Conservation (phyloP, 331 rosid genomes). For the Quercus lobata region DNA sequence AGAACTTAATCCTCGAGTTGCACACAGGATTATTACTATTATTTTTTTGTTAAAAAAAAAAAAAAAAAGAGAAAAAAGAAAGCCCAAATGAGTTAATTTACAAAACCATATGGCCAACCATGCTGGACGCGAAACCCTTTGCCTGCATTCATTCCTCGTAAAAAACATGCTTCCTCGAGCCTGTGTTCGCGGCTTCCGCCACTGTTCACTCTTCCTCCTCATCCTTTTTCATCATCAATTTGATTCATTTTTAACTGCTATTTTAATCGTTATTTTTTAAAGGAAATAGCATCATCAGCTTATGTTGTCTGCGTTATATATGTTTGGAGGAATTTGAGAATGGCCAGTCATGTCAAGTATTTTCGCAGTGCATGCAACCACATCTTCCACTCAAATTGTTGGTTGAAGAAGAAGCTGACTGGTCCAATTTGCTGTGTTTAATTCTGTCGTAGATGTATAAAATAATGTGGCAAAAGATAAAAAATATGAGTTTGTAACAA, state of each 20-base stretch:
- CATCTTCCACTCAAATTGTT: slow-evolving; percentile 34
- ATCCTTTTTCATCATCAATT: background rate
- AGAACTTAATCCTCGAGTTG: too few species aligned
- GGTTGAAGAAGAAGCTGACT: slow-evolving; percentile 29
- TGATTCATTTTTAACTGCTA: background rate
- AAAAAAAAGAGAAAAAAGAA: too few species aligned
- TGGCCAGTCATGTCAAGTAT: slow-evolving; percentile 26
- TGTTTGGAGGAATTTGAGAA: slow-evolving; percentile 29
- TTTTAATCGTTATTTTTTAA: background rate
- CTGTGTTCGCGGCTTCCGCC: background rate
- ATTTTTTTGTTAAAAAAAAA: too few species aligned
- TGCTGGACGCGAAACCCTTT: too few species aligned
- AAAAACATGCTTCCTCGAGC: background rate
- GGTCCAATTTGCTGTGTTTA: slow-evolving; percentile 31
- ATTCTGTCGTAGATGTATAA: slow-evolving; percentile 10
- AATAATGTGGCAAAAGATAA: too few species aligned
- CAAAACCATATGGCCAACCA: background rate
- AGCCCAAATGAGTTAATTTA: background rate
- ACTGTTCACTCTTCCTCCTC: background rate
- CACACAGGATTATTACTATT: too few species aligned
- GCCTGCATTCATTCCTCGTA: background rate
- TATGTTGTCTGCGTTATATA: slow-evolving; percentile 18
- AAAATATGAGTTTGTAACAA: background rate
- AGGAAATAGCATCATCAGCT: background rate
- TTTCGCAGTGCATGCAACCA: slow-evolving; percentile 23